A percentile compares a stretch with the other conserved stretches of the same genome.
These are phyloP conservation scores for Floccularia luteovirens DNA, from an alignment of 768 basidiomycete species.

Conservation along the genomic window DNA sequence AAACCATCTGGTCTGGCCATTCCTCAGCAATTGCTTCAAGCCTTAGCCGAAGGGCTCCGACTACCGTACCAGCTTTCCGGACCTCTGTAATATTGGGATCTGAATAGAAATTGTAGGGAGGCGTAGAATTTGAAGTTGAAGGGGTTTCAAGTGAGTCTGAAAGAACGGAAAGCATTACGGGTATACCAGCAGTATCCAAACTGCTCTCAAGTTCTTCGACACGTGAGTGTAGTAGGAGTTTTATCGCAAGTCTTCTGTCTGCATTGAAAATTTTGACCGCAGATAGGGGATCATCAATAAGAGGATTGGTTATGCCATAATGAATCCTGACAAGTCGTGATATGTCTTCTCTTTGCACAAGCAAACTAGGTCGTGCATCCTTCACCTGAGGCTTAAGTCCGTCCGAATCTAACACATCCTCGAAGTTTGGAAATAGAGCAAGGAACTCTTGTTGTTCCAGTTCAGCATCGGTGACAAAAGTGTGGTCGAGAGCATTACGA, in stretches of 20 bases:
- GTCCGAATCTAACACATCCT: constrained; percentile 39
- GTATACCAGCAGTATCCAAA: constrained; percentile 44
- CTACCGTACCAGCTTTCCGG: constrained; percentile 45
- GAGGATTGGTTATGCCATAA: constrained; percentile 27
- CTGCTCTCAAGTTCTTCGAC: constrained; percentile 23
- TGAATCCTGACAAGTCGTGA: constrained; percentile 39
- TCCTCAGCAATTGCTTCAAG: constrained; percentile 55
- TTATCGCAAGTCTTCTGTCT: constrained; percentile 23
- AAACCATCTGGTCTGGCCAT: constrained; percentile 98
- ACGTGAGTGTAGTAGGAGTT: constrained; percentile 21
- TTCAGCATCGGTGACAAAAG: constrained; percentile 59
- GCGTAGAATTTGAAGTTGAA: constrained; percentile 4
- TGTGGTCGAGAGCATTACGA: constrained; percentile 42
- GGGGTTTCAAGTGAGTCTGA: constrained; percentile 13
- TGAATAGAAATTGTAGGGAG: constrained; percentile 67
- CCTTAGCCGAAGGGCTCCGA: constrained; percentile 43
- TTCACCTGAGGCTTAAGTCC: background rate
- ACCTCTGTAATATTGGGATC: constrained; percentile 73
- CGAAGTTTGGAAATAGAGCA: constrained; percentile 80
- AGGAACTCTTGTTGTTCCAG: constrained; percentile 80
- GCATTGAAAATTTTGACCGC: constrained; percentile 17
- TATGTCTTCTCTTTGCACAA: constrained; percentile 5
- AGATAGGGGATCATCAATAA: constrained; percentile 2
- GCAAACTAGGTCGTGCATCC: background rate
- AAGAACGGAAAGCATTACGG: constrained; percentile 45